phyloP scores from a whole-genome alignment of 1,139 yeast species.

The Candida anutae region DNA sequence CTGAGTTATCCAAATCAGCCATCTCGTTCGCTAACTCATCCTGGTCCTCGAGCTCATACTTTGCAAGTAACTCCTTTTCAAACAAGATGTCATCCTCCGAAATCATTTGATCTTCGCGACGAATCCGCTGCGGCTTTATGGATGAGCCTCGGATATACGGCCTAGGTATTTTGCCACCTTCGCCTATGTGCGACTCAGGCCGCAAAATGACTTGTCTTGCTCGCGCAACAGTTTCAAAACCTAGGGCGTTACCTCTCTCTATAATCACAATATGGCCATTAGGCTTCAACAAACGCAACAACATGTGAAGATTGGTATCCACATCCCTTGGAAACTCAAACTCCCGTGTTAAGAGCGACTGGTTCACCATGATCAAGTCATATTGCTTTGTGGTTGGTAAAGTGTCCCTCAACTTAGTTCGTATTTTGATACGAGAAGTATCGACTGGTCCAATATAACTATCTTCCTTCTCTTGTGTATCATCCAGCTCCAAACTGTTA shows the following conservation, averaged over 20 bases:
- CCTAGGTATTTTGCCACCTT: slow-evolving; percentile 61
- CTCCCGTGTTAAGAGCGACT: slow-evolving; percentile 60
- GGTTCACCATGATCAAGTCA: slow-evolving; percentile 81
- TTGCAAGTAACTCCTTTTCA: slow-evolving; percentile 24
- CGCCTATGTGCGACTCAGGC: slow-evolving; percentile 59
- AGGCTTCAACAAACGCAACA: slow-evolving; percentile 59
- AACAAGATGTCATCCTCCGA: slow-evolving; percentile 25
- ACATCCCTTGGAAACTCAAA: slow-evolving; percentile 63
- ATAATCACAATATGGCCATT: slow-evolving; percentile 71
- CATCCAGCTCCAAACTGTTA: slow-evolving; percentile 2
- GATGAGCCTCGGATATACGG: slow-evolving; percentile 54
- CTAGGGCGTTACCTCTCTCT: slow-evolving; percentile 86
- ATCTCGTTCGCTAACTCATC: slow-evolving; percentile 10
- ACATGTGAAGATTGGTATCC: slow-evolving; percentile 57
- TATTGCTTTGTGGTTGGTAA: slow-evolving; percentile 47
- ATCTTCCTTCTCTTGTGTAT: slow-evolving; percentile 13
- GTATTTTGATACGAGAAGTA: slow-evolving; percentile 44
- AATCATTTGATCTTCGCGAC: slow-evolving; percentile 29
- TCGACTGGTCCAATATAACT: slow-evolving; percentile 50
- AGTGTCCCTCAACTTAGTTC: slow-evolving; percentile 45
- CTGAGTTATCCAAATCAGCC: not conserved
- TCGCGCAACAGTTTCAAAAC: slow-evolving; percentile 81
- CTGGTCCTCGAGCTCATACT: slow-evolving; percentile 15
- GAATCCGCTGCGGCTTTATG: slow-evolving; percentile 31
- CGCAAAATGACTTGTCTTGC: slow-evolving; percentile 85